phyloP scores from a whole-genome alignment of 352 stramenopile genomes.

The Globisporangium abappressorium region DNA sequence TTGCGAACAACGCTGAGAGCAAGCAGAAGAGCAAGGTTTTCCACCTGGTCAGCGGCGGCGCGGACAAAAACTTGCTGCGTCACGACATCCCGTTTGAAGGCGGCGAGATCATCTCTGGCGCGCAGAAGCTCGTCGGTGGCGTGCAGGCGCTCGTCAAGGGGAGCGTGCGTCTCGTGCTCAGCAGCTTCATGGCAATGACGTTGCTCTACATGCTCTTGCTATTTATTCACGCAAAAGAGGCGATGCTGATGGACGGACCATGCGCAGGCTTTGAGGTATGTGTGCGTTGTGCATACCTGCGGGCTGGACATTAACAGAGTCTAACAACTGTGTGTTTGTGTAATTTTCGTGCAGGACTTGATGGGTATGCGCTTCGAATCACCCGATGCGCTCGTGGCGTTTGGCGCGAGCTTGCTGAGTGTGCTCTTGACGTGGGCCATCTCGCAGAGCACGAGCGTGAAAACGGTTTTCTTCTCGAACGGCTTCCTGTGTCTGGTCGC shows the following conservation, averaged over 20 bases:
- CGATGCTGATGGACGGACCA: slow-evolving; percentile 45
- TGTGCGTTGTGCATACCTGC: neutral
- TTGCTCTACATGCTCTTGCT: slow-evolving; percentile 73
- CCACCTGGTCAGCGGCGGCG: slow-evolving; percentile 67
- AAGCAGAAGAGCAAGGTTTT: slow-evolving; percentile 16
- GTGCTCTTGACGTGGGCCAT: slow-evolving; percentile 40
- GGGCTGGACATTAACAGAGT: neutral
- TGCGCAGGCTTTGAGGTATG: slow-evolving; percentile 53
- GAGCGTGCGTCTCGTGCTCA: slow-evolving; percentile 45
- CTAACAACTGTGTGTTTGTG: slow-evolving; percentile 7
- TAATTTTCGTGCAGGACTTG: slow-evolving; percentile 34
- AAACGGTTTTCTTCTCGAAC: slow-evolving; percentile 69
- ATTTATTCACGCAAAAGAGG: slow-evolving; percentile 71
- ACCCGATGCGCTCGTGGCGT: slow-evolving; percentile 41
- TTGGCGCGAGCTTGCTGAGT: slow-evolving; percentile 34
- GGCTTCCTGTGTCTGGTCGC: slow-evolving; percentile 57
- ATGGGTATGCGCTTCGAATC: slow-evolving; percentile 53
- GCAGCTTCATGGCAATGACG: slow-evolving; percentile 40
- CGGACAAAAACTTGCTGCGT: slow-evolving; percentile 70
- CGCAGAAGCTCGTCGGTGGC: slow-evolving; percentile 29
- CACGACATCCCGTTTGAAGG: slow-evolving; percentile 61
- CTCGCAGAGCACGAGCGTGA: slow-evolving; percentile 33
- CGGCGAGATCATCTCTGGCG: slow-evolving; percentile 45
- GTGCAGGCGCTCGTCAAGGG: slow-evolving; percentile 29
- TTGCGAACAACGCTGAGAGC: slow-evolving; percentile 16